Evolutionary conservation across 352 stramenopile genomes (phyloP).

Genomic region (Nothophytophthora sp.): DNA sequence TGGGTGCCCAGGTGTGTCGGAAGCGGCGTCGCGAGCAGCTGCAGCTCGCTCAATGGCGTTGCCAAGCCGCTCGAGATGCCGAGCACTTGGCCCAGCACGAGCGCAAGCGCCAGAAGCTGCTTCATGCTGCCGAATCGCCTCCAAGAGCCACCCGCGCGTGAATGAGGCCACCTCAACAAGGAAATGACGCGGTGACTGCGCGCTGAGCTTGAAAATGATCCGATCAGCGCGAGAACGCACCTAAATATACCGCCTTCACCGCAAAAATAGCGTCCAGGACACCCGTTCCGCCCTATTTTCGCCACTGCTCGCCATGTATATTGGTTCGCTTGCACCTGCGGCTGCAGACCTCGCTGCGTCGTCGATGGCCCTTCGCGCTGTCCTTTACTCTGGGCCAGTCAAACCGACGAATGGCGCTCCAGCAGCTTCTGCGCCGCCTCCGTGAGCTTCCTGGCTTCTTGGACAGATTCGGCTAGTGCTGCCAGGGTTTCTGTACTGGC

Average conservation of each 20-base stretch:
- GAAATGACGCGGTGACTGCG: too few species aligned
- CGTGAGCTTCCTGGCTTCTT: conserved; percentile 23
- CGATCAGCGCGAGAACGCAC: too few species aligned
- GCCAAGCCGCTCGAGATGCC: neutral
- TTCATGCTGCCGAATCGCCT: too few species aligned
- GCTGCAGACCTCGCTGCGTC: too few species aligned
- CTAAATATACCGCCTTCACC: too few species aligned
- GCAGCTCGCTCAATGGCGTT: conserved; percentile 6
- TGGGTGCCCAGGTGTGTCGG: conserved; percentile 30
- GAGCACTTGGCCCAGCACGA: neutral
- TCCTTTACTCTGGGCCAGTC: neutral
- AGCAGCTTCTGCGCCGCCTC: conserved; percentile 25
- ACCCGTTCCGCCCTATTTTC: too few species aligned
- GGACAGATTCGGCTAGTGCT: conserved; percentile 26
- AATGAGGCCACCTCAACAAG: too few species aligned
- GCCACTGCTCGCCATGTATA: too few species aligned
- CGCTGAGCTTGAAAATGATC: too few species aligned
- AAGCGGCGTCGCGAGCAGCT: conserved; percentile 38
- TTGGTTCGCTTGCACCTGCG: too few species aligned
- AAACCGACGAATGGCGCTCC: conserved; percentile 27
- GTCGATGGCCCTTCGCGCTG: neutral
- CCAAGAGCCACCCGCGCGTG: too few species aligned
- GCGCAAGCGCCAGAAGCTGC: neutral
- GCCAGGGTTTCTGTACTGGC: conserved; percentile 24
- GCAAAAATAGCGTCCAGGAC: too few species aligned